Percentiles rank a stretch among this genome's conserved stretches.
These are phyloP conservation scores for Vanrija sp. DNA, from an alignment of 1,284 basidiomycete genomes.

Conservation along the genomic window DNA sequence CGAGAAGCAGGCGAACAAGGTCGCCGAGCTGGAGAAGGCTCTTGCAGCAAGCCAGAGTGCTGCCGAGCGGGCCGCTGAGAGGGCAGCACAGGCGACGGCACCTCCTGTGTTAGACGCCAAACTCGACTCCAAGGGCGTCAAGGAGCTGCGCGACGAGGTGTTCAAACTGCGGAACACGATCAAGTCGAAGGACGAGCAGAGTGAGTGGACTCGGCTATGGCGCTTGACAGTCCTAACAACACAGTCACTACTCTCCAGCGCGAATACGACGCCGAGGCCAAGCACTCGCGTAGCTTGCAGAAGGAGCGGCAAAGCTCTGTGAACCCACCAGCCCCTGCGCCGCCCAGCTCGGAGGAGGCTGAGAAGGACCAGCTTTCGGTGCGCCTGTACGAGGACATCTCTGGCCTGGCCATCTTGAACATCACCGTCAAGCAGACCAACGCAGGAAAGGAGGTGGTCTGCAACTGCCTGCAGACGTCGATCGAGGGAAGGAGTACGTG, in stretches of 20 bases:
- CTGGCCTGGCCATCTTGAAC: slow-evolving; percentile 35
- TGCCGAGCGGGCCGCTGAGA: slow-evolving; percentile 4
- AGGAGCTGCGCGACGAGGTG: slow-evolving; percentile 35
- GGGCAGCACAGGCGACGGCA: slow-evolving; percentile 1
- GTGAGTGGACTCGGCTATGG: slow-evolving; percentile 22
- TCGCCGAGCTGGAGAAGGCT: slow-evolving; percentile 32
- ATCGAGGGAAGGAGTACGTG: slow-evolving; percentile 39
- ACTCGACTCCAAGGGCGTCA: slow-evolving; percentile 30
- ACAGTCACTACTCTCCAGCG: slow-evolving; percentile 31
- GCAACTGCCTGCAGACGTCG: slow-evolving; percentile 40
- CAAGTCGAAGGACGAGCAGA: slow-evolving; percentile 32
- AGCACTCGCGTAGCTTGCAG: slow-evolving; percentile 36
- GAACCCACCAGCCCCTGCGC: not conserved
- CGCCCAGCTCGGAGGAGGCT: not conserved
- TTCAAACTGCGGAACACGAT: slow-evolving; percentile 25
- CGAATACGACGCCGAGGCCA: slow-evolving; percentile 43
- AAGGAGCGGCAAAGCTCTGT: slow-evolving; percentile 5
- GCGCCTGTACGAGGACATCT: slow-evolving; percentile 45
- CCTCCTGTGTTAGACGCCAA: slow-evolving; percentile 17
- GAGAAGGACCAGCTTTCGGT: slow-evolving; percentile 17
- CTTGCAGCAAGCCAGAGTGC: slow-evolving; percentile 22
- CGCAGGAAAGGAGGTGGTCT: slow-evolving; percentile 35
- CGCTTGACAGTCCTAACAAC: not conserved
- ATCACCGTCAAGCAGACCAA: slow-evolving; percentile 33
- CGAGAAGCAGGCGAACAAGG: slow-evolving; percentile 33